phyloP scores from a whole-genome alignment of 345 rosid species.

The Populus davidiana region DNA sequence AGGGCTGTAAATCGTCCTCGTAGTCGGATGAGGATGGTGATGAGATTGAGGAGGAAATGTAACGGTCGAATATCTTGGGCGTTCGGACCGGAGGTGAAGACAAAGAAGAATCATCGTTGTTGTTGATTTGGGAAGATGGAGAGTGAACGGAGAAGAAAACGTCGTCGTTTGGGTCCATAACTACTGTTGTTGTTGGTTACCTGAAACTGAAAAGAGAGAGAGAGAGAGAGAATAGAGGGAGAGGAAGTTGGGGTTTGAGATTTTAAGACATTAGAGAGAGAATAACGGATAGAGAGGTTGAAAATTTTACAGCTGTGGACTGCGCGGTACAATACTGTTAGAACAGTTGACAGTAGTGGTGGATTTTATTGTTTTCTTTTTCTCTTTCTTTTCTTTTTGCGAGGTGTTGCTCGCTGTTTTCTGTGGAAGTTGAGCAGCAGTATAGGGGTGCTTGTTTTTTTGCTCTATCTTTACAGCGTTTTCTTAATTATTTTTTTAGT shows the following conservation, averaged over 20 bases:
- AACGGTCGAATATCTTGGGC: conserved; percentile 63
- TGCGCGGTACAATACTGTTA: too few relatives aligned
- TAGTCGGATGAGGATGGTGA: conserved; percentile 44
- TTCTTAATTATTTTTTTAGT: too few relatives aligned
- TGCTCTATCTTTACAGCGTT: too few relatives aligned
- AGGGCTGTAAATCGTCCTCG: conserved; percentile 26
- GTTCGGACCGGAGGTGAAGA: conserved; percentile 17
- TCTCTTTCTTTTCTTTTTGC: too few relatives aligned
- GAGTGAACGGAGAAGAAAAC: not conserved
- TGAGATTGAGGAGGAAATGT: conserved; percentile 42
- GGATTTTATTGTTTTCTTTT: too few relatives aligned
- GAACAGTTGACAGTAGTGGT: too few relatives aligned
- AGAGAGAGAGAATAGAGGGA: not conserved
- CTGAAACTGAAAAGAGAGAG: not conserved
- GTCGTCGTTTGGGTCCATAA: conserved; percentile 13
- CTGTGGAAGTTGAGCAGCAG: too few relatives aligned
- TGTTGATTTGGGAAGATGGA: too few relatives aligned
- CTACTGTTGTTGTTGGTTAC: not conserved
- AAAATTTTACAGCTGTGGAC: too few relatives aligned
- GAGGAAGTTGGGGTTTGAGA: not conserved
- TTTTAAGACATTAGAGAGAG: not conserved
- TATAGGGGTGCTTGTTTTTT: too few relatives aligned
- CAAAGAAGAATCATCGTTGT: not conserved
- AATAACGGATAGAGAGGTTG: not conserved
- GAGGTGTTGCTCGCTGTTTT: too few relatives aligned